Percentiles rank a stretch among this genome's conserved stretches.
These are phyloP conservation scores for Eucalyptus globulus DNA, from an alignment of 345 rosid genomes.

Conservation along the genomic window DNA sequence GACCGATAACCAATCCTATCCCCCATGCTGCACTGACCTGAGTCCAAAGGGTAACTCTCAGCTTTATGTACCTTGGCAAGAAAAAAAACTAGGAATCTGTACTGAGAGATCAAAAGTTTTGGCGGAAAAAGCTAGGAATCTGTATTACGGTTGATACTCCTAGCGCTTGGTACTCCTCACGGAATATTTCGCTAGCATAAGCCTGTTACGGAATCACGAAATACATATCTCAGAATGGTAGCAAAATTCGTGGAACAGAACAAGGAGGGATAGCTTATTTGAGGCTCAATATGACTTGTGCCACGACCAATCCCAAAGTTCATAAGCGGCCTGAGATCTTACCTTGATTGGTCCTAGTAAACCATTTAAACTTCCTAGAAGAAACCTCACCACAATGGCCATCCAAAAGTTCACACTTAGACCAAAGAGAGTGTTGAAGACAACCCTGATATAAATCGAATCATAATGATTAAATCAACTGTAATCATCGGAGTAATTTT, in stretches of 20 bases:
- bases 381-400: constrained; percentile 76
- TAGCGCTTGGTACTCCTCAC: constrained; percentile 67
- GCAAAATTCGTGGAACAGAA: background rate
- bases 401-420: constrained; percentile 85
- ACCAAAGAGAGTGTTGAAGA: constrained; percentile 88
- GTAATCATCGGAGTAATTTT: background rate
- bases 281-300: background rate
- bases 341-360: constrained; percentile 92
- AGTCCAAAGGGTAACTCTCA: background rate
- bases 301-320: background rate
- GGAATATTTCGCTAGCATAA: constrained; percentile 67
- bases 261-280: background rate
- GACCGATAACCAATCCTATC: constrained; percentile 90
- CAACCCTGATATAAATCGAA: constrained; percentile 38
- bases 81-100: background rate
- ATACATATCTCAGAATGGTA: background rate
- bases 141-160: constrained; percentile 65
- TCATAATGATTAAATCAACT: background rate
- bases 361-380: constrained; percentile 83
- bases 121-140: background rate
- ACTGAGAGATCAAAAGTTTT: background rate
- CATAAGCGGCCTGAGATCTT: background rate
- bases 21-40: constrained; percentile 98
- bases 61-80: background rate
- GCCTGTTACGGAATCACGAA: constrained; percentile 30